Base-by-base conservation (phyloP, 179 eudicot genomes). In the Patellifolia procumbens region DNA sequence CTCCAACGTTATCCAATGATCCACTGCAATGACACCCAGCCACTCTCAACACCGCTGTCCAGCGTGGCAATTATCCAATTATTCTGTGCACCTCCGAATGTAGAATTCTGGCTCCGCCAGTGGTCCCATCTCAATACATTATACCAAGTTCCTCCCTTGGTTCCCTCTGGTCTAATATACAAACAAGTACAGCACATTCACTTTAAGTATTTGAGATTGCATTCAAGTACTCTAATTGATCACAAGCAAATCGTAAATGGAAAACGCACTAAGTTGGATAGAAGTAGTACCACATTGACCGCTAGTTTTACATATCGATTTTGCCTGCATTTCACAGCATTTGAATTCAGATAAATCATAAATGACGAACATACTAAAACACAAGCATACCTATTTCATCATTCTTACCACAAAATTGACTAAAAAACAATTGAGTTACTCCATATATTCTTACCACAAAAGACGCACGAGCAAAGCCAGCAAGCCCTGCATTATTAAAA, bases 381-480 rank as follows among this genome's bases (percentile, higher is more conserved):
- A 53, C 17, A 65, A 48, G 7, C 5, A 20, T 60, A 39, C 32
- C 28, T 4, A 24, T 26, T 26, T 15, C 12, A 20, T 31, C 35
- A 11, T 68, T 68, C 31, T 53, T 39, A 9, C 17, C 0, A 20
- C n/a, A n/a, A 39, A 31, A 52, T 5, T 15, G n/a, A n/a, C n/a
- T n/a, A n/a, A n/a, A n/a, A n/a, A n/a, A n/a, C n/a, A n/a, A n/a
- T 61, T 58, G 29, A 69, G 63, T 11, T 15, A 59, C 64, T 6
- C 9, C 45, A 70, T 66, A 51, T 6, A 70, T 73, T 42, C 86
- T 85, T 86, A 91, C 98, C 89, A 90, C 84, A 73, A 82, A 88
- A 60, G 89, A 86, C 76, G 87, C 91, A 15, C 91, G 95, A 74
- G 81, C 52, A 69, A 83, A 65, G 13, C 97, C 95, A 69, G 67